Base-by-base conservation (phyloP, 257 asterid species). In the Solanum chaucha region DNA sequence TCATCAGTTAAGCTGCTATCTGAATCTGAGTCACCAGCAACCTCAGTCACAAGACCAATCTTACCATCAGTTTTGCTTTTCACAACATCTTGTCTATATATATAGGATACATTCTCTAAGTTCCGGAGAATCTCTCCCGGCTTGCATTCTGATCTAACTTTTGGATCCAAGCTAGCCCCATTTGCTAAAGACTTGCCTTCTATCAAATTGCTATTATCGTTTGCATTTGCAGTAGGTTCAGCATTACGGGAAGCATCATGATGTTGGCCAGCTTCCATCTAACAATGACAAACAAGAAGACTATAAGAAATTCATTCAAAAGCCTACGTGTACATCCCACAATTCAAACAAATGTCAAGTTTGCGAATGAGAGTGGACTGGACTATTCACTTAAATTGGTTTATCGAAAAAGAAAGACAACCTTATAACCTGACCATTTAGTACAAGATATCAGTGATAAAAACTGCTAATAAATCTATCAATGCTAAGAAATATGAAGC, bases 11-110 rank as follows among this genome's bases (percentile, higher is more conserved):
- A 68, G 92, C 98, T 93, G 90, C 98, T 92, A 87, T 97, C 98
- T 4, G 99, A 94, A 88, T 95, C 99, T 40, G 98, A 92, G 90
- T 97, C 98, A 80, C 99, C 99, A 38, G 98, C 94, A 89, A 95
- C 99, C 93, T 97, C 98, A 61, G 98, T 91, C 88, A 97, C 99
- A 65, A 94, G 84, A 84, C 99, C 99, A 87, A 92, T 91, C 88
- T 93, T 93, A 85, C 89, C 81, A 88, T 86, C 88, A 48, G 86
- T 86, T 89, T 91, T 94, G 91, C 90, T 89, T 88, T 89, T 93
- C 58, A 97, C 98, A 82, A 95, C 94, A 92, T 97, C 99, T 93
- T 96, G 98, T 89, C 99, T 93, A 74, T 96, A 96, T 83, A 97
- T 91, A 91, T 94, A 92, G 22, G 94, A 83, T 81, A 87, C 93